Evolutionary conservation across 352 stramenopile genomes (phyloP).

Genomic region (Pythium vanterpoolii): DNA sequence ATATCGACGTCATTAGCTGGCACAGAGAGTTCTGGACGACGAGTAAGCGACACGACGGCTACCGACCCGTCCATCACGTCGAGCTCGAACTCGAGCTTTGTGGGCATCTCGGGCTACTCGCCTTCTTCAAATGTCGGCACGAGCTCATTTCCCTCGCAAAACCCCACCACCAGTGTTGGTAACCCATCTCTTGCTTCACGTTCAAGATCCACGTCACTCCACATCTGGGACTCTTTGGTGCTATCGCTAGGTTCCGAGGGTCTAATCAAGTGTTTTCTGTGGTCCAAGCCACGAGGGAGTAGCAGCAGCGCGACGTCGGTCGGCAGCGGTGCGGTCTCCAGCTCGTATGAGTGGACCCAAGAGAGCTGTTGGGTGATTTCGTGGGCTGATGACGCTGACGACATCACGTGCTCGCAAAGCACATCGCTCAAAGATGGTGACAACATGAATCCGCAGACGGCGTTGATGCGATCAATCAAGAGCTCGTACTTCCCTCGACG

Average conservation of each 20-base stretch:
- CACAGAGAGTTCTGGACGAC: slow-evolving; percentile 11
- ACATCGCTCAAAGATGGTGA: slow-evolving; percentile 75
- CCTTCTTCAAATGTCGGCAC: not conserved
- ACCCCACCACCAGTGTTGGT: not conserved
- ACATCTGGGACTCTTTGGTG: slow-evolving; percentile 67
- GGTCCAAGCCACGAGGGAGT: slow-evolving; percentile 59
- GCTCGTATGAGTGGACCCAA: slow-evolving; percentile 60
- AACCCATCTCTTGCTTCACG: not conserved
- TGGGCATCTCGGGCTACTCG: slow-evolving; percentile 5
- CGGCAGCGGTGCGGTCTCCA: not conserved
- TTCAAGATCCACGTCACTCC: not conserved
- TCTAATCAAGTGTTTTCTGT: slow-evolving; percentile 78
- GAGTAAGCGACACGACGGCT: slow-evolving; percentile 7
- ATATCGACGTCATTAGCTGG: slow-evolving; percentile 16
- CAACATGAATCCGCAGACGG: slow-evolving; percentile 80
- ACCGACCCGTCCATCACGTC: not conserved
- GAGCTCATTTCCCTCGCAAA: not conserved
- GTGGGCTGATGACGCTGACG: slow-evolving; percentile 75
- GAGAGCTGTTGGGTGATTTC: slow-evolving; percentile 84
- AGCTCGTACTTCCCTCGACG: slow-evolving; percentile 66
- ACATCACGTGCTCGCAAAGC: slow-evolving; percentile 84
- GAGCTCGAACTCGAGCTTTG: slow-evolving; percentile 10
- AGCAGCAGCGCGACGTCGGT: slow-evolving; percentile 18
- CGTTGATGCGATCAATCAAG: slow-evolving; percentile 81
- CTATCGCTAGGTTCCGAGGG: slow-evolving; percentile 74